Evolutionary conservation across 495 filamentous ascomycete genomes (phyloP), one percentile per base, ranked within the genome.

Genomic region (Aspergillus homomorphus): DNA sequence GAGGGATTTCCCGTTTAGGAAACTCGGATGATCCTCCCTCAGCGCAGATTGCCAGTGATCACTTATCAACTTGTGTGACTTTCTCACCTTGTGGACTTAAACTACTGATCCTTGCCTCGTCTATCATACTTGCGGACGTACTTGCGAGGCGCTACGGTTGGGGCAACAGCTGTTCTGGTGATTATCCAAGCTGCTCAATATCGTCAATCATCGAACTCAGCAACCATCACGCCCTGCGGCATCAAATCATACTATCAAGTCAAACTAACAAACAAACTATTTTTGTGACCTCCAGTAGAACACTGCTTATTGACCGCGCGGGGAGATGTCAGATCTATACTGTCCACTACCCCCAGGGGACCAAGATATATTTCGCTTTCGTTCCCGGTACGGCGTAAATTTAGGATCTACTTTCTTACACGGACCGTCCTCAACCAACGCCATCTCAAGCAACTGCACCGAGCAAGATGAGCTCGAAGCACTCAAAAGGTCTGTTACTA

Each of bases 341-440:
- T 54, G 33, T 9, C 51, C 51, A 15, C 48, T 51, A 14, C 54
- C 72, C 8, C 74, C 80, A 14, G 73, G 72, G 21, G 48, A 65
- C 6, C 54, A 64, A 43, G 80, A 84, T 59, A 66, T 81, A 41
- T 65, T 77, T 26, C 70, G 79, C 15, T 84, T 82, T 63, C 78
- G 82, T 51, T 82, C 77, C 62, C 80, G 83, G 57, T 77, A 84
- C 65, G 82, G 82, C 18, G 71, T 73, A 4, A 85, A 84, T 57
- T 66, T 85, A 18, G 82, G 83, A 41, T 75, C 77, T 21, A 72
- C 82, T 53, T 86, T 82, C 66, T 70, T 83, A 18, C 73, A 84
- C 7, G 83, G 85, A 63, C 69, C 76, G 66, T 84, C 80, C 81
- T 69, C 84, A 3, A 67, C 62, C 26, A 59, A 59, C 1, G 68